These are phyloP conservation scores for Penicillium herquei DNA, from an alignment of 495 filamentous ascomycete genomes.

Conservation along the genomic window DNA sequence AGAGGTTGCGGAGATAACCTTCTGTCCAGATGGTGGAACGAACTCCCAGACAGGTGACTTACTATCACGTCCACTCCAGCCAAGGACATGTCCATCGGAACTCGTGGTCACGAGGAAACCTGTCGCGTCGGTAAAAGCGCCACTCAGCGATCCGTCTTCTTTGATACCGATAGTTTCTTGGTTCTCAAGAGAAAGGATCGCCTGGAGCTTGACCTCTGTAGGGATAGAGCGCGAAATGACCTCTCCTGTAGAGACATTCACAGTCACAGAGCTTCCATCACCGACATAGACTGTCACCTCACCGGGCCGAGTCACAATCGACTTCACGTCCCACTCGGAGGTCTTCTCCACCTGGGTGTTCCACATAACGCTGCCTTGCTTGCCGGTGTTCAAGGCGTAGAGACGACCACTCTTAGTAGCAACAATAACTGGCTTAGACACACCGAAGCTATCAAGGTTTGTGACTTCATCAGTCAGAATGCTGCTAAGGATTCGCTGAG, in stretches of 20 bases:
- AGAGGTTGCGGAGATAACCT: constrained; percentile 61
- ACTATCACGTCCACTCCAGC: constrained; percentile 48
- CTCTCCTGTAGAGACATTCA: constrained; percentile 58
- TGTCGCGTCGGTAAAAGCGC: constrained; percentile 22
- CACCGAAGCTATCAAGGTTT: constrained; percentile 77
- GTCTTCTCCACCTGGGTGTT: constrained; percentile 57
- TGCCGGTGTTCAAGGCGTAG: constrained; percentile 74
- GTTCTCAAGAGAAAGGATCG: constrained; percentile 29
- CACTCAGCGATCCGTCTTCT: constrained; percentile 35
- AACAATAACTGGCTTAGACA: constrained; percentile 76
- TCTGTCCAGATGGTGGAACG: constrained; percentile 61
- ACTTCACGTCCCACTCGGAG: constrained; percentile 64
- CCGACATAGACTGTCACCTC: constrained; percentile 56
- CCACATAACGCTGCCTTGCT: constrained; percentile 76
- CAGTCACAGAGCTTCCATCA: constrained; percentile 54
- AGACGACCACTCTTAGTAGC: constrained; percentile 79
- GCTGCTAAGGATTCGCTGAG: constrained; percentile 63
- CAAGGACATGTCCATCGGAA: constrained; percentile 58
- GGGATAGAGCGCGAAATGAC: constrained; percentile 41
- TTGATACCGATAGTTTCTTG: constrained; percentile 31
- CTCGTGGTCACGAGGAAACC: constrained; percentile 61
- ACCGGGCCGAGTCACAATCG: constrained; percentile 60
- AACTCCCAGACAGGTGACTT: constrained; percentile 71
- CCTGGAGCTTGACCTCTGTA: constrained; percentile 25
- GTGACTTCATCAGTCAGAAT: constrained; percentile 62